Conservation (phyloP, 2,329 filamentous ascomycete species). For the Epichloe baconii region DNA sequence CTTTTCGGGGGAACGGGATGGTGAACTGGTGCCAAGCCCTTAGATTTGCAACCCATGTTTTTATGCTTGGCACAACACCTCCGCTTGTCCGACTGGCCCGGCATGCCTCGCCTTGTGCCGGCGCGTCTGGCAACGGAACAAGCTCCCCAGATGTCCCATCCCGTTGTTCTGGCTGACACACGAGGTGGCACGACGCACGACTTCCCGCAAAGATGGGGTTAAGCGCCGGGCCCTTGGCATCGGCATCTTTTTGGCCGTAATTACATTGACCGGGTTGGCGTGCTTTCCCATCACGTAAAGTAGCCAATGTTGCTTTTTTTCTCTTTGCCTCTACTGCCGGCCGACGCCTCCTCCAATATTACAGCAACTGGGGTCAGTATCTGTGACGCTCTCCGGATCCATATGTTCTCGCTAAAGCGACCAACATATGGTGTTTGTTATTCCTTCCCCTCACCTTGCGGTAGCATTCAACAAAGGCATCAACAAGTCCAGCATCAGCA, state of each 20-base stretch:
- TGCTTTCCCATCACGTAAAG: neutral
- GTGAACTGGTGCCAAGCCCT: neutral
- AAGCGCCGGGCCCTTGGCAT: neutral
- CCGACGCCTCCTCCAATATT: neutral
- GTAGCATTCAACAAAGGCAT: too few species aligned
- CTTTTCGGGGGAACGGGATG: neutral
- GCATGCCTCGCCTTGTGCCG: slow-evolving; percentile 7
- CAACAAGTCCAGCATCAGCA: too few species aligned
- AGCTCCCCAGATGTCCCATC: neutral
- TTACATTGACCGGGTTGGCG: neutral
- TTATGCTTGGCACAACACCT: neutral
- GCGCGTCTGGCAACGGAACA: slow-evolving; percentile 1
- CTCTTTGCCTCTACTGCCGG: neutral
- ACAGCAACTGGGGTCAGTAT: neutral
- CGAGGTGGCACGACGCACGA: too few species aligned
- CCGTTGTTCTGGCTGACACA: neutral
- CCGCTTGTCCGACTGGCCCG: neutral
- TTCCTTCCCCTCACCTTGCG: too few species aligned
- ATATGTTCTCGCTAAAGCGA: too few species aligned
- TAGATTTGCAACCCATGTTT: neutral
- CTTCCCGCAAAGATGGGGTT: slow-evolving; percentile 4
- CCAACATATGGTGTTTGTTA: too few species aligned
- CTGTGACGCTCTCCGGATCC: too few species aligned
- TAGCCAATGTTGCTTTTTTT: neutral
- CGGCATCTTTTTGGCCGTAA: neutral